A percentile compares a stretch with the other conserved stretches of the same genome.
Conservation (phyloP, 345 rosid species). For the Camelina neglecta region DNA sequence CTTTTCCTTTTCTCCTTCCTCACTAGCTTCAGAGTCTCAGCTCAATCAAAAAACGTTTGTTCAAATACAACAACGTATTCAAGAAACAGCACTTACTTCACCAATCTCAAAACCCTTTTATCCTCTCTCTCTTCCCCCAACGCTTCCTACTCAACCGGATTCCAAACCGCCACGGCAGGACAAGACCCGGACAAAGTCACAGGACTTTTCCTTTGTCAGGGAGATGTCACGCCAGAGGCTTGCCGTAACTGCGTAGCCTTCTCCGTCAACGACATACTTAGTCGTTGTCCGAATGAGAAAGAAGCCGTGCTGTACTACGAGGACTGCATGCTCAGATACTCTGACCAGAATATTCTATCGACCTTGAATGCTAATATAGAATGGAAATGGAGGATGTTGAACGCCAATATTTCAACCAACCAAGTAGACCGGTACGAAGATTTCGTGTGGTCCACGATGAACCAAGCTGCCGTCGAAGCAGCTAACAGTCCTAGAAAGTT, state of each 20-base stretch:
- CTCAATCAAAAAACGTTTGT: neutral
- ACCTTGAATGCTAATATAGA: too few relatives aligned
- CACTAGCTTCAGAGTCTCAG: constrained; percentile 33
- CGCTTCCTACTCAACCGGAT: constrained; percentile 33
- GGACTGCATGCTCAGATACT: constrained; percentile 45
- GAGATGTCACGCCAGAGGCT: constrained; percentile 10
- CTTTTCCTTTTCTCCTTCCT: constrained; percentile 1
- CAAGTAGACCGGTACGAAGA: neutral
- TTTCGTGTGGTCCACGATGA: constrained; percentile 1
- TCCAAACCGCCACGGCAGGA: constrained; percentile 48
- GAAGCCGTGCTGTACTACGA: constrained; percentile 40
- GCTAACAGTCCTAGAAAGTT: constrained; percentile 36
- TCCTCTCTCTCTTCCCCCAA: constrained; percentile 39
- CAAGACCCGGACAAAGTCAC: constrained; percentile 17
- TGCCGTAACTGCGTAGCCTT: constrained; percentile 44
- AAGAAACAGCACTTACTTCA: constrained; percentile 37
- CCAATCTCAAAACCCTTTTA: constrained; percentile 44
- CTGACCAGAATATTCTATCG: constrained; percentile 8
- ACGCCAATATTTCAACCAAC: neutral
- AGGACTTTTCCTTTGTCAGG: constrained; percentile 49
- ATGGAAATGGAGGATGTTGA: too few relatives aligned
- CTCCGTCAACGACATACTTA: neutral
- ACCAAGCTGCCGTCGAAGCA: neutral
- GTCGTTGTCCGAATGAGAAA: constrained; percentile 34
- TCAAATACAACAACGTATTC: constrained; percentile 37